Evolutionary conservation across 129 eudicot genomes (phyloP), one percentile per base, ranked within the genome.

Genomic region (Helianthus tuberosus): DNA sequence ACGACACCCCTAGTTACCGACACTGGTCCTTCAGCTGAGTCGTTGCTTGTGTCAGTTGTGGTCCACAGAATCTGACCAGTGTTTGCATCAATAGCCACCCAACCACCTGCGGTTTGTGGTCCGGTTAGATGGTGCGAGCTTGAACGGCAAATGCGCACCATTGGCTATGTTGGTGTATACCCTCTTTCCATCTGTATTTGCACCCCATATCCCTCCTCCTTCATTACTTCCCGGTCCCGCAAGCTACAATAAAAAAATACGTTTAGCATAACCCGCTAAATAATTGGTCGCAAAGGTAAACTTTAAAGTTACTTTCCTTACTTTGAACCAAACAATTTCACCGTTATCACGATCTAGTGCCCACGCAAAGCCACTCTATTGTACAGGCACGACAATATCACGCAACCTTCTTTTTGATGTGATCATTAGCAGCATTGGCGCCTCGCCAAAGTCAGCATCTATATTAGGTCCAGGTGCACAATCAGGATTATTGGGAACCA

Each of bases 161-260:
- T 83, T 85, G 59, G 78, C 90, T 47, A 85, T 88, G 83, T 88
- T 85, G 59, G 94, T 88, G 68, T 81, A 91, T 3, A 88, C 84
- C 72, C 84, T 79, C 62, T 0, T 82, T 52, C 81, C 84, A 38
- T 91, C 91, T 0, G 91, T 91, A 14, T 89, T 88, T 67, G 73
- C 94, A 65, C 97, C 97, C 89, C 75, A 83, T 77, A 78, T 78
- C 73, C 77, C 89, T 77, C 80, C 94, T 79, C 80, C 94, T 78
- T 84, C 94, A 39, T 8, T 13, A 15, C 94, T 81, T 72, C 94
- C 89, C 6, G 94, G 94, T 41, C 97, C 97, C 14, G 97, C 94
- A 17, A 53, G 64, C 88, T 86, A 48, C 70, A 69, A 3, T 16
- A 71, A 14, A 11, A 38, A 44, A 38, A 17, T 5, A 7, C 8